phyloP scores from a whole-genome alignment of 768 basidiomycete species.

The Hemileccinum rubropunctum region DNA sequence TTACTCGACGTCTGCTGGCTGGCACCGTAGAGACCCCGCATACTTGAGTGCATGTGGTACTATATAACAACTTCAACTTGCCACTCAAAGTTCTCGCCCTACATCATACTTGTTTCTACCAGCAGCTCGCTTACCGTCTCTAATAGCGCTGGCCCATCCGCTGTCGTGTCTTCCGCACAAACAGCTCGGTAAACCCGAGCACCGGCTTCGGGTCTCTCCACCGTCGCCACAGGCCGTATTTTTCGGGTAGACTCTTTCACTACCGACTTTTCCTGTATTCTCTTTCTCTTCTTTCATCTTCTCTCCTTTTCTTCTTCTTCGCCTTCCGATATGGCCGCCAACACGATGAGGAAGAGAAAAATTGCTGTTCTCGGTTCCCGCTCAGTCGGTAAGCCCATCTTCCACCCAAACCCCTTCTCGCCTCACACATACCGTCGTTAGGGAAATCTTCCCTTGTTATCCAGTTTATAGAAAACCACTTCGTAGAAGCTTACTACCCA shows the following conservation, averaged over 20 bases:
- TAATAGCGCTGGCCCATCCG: conserved; percentile 16
- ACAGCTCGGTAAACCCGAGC: conserved; percentile 30
- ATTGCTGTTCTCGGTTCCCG: conserved; percentile 86
- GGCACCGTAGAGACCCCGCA: conserved; percentile 31
- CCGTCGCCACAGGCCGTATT: conserved; percentile 22
- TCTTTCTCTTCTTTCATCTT: conserved; percentile 11
- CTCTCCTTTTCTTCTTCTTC: neutral
- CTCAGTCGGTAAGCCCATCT: conserved; percentile 73
- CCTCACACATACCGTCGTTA: conserved; percentile 37
- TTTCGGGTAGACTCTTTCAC: conserved; percentile 8
- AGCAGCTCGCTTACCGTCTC: neutral
- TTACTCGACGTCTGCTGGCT: conserved; percentile 15
- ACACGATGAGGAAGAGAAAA: conserved; percentile 72
- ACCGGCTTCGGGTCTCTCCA: conserved; percentile 8
- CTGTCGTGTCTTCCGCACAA: conserved; percentile 20
- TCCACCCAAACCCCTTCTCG: conserved; percentile 1
- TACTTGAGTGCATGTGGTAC: conserved; percentile 11
- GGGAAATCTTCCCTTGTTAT: conserved; percentile 93
- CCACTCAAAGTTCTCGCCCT: neutral
- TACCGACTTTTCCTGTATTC: conserved; percentile 10
- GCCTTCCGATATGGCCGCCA: conserved; percentile 29
- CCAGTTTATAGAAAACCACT: conserved; percentile 91
- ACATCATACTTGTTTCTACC: conserved; percentile 1
- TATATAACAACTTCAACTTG: conserved; percentile 19
- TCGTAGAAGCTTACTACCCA: conserved; percentile 91